Conservation (phyloP, 352 stramenopile species). For the Elongisporangium undulatum region DNA sequence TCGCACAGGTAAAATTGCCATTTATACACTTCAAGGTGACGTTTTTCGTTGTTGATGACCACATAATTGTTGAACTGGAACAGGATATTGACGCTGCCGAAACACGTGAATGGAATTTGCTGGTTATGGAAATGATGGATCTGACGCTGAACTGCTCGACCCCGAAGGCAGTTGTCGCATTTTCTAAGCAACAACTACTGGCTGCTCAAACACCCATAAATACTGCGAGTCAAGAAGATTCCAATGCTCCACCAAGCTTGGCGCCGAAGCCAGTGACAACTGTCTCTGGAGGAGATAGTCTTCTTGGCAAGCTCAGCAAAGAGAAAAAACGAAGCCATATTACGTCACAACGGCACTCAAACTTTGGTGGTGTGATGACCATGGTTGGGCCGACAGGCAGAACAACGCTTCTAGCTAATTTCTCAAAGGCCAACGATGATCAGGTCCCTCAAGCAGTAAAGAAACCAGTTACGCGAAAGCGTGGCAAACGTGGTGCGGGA, state of each 20-base stretch:
- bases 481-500: constrained; percentile 35
- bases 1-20: constrained; percentile 41
- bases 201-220: neutral
- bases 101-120: constrained; percentile 84
- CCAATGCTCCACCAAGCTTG: neutral
- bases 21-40: neutral
- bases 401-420: constrained; percentile 66
- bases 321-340: constrained; percentile 40
- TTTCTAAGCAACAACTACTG: constrained; percentile 26
- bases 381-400: constrained; percentile 66
- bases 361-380: constrained; percentile 85
- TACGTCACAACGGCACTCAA: constrained; percentile 64
- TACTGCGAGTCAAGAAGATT: neutral
- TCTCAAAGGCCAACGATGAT: constrained; percentile 65
- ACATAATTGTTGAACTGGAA: neutral
- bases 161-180: constrained; percentile 62
- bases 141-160: constrained; percentile 69
- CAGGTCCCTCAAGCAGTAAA: constrained; percentile 67
- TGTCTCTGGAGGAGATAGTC: constrained; percentile 9
- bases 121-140: constrained; percentile 89
- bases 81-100: constrained; percentile 81
- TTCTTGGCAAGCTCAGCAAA: constrained; percentile 41
- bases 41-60: neutral
- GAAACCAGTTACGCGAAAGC: constrained; percentile 47
- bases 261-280: neutral